phyloP scores from a whole-genome alignment of 148 eudicot genomes.

The Rhododendron simsii region DNA sequence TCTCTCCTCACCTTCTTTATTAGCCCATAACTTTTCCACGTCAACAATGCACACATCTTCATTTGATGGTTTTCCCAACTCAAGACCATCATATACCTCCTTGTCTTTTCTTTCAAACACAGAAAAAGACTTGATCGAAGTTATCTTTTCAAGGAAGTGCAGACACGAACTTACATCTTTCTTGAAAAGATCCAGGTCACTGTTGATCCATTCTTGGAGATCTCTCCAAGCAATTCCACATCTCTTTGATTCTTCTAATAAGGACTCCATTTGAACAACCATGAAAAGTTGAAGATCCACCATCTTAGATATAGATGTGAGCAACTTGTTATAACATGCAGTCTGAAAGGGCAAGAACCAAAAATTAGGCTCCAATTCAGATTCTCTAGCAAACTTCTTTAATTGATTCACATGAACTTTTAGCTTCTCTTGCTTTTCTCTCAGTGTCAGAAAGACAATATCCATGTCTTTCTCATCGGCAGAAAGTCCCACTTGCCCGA shows the following conservation, averaged over 20 bases:
- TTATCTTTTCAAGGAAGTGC: constrained; percentile 22
- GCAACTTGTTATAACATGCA: constrained; percentile 29
- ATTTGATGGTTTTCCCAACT: constrained; percentile 23
- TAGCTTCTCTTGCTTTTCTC: constrained; percentile 24
- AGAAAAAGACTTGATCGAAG: constrained; percentile 2
- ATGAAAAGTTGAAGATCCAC: constrained; percentile 29
- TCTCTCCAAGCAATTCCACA: constrained; percentile 21
- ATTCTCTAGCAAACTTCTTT: constrained; percentile 26
- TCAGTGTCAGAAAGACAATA: constrained; percentile 8
- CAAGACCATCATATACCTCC: constrained; percentile 18
- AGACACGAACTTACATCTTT: constrained; percentile 18
- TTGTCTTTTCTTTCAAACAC: constrained; percentile 7
- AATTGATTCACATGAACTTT: constrained; percentile 24
- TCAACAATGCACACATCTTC: constrained; percentile 2
- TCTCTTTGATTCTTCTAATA: constrained; percentile 14
- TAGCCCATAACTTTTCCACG: constrained; percentile 5
- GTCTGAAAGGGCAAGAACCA: constrained; percentile 47
- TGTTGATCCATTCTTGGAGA: constrained; percentile 26
- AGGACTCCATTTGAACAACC: constrained; percentile 15
- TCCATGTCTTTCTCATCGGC: constrained; percentile 6
- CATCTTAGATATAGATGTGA: constrained; percentile 29
- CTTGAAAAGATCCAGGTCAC: constrained; percentile 29
- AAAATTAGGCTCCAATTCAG: constrained; percentile 50
- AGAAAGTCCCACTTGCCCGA: constrained; percentile 13
- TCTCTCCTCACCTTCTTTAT: constrained; percentile 9